Conservation (phyloP, 305 asterid species). For the Plantago lanceolata region DNA sequence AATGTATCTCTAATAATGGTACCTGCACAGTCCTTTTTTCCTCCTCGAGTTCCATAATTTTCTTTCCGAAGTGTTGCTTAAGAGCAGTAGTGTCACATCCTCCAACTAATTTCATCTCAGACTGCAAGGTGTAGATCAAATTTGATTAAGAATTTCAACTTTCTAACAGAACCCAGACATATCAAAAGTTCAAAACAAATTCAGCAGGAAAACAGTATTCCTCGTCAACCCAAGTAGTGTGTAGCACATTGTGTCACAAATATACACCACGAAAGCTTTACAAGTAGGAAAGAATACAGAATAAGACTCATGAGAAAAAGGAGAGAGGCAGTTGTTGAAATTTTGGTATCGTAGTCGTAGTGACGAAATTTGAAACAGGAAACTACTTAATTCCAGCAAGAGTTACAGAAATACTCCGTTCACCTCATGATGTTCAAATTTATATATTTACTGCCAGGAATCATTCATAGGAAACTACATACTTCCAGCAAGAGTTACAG, state of each 20-base stretch:
- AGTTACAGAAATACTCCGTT: not conserved
- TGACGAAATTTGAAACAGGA: not conserved
- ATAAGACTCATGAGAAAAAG: not conserved
- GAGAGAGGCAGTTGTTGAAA: not conserved
- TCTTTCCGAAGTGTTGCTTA: constrained; percentile 95
- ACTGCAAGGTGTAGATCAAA: constrained; percentile 46
- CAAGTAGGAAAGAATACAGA: not conserved
- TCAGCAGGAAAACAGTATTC: constrained; percentile 7
- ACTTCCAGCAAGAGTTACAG: not conserved
- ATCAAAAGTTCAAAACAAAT: not conserved
- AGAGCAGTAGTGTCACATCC: constrained; percentile 81
- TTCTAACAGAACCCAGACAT: constrained; percentile 13
- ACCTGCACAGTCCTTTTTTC: constrained; percentile 95
- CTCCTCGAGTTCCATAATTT: constrained; percentile 90
- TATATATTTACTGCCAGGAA: not conserved
- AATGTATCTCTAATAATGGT: not conserved
- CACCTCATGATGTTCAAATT: not conserved
- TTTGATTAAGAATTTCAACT: constrained; percentile 1
- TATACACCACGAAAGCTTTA: not conserved
- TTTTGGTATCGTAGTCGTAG: not conserved
- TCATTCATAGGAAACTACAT: not conserved
- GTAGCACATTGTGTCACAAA: constrained; percentile 3
- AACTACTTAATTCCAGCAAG: not conserved
- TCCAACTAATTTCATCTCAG: constrained; percentile 87
- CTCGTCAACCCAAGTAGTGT: constrained; percentile 5